Conservation (phyloP, 495 filamentous ascomycete species). For the Tuber indicum region DNA sequence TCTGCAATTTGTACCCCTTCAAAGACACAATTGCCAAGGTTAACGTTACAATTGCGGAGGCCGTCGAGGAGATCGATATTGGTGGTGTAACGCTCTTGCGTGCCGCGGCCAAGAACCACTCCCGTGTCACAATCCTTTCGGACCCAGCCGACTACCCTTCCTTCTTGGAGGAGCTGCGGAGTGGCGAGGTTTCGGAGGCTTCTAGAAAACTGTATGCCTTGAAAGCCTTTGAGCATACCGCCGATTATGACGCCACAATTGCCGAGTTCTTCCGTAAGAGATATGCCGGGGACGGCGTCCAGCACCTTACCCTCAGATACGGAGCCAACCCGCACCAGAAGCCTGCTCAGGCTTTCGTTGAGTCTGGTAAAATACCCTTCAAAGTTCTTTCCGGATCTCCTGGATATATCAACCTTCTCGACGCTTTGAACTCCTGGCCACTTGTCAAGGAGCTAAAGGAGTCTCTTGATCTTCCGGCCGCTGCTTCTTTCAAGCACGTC, state of each 20-base stretch:
- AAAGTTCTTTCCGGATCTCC: constrained; percentile 89
- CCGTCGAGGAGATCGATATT: constrained; percentile 97
- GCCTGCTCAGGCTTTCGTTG: constrained; percentile 75
- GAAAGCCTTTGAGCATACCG: constrained; percentile 98
- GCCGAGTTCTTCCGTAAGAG: constrained; percentile 95
- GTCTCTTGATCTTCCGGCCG: constrained; percentile 79
- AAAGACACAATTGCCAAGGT: constrained; percentile 94
- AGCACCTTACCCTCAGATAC: constrained; percentile 83
- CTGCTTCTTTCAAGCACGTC: constrained; percentile 98
- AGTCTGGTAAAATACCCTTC: constrained; percentile 73
- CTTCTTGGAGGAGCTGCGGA: constrained; percentile 82
- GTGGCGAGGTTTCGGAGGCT: constrained; percentile 73
- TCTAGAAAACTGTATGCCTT: constrained; percentile 82
- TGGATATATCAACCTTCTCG: constrained; percentile 94
- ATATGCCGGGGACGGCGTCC: constrained; percentile 76
- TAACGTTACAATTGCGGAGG: constrained; percentile 91
- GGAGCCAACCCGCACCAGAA: constrained; percentile 98
- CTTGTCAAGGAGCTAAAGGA: constrained; percentile 93
- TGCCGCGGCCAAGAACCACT: constrained; percentile 95
- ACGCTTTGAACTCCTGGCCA: constrained; percentile 93
- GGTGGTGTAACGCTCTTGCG: constrained; percentile 93
- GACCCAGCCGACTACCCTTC: constrained; percentile 88
- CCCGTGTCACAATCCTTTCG: constrained; percentile 86
- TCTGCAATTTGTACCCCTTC: constrained; percentile 98
- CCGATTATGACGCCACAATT: constrained; percentile 91